Evolutionary conservation across 805 yeast species (phyloP).

Genomic region (Debaryomyces hansenii): DNA sequence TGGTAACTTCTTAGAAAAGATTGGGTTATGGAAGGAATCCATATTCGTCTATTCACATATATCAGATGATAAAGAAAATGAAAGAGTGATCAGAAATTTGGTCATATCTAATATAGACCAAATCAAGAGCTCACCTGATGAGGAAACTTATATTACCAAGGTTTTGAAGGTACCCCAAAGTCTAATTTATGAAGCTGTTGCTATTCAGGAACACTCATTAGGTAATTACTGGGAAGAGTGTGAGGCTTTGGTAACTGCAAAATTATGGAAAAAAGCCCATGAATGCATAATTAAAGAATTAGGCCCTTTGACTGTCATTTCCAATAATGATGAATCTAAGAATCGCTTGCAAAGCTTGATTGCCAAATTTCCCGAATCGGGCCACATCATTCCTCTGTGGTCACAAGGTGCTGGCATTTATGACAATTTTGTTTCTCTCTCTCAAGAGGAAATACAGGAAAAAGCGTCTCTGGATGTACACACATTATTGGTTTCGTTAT

Average conservation of each 20-base stretch:
- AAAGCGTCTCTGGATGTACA: constrained; percentile 4
- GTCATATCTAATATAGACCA: constrained; percentile 33
- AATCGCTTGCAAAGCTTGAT: constrained; percentile 40
- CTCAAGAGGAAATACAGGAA: constrained; percentile 11
- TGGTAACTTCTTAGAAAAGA: constrained; percentile 49
- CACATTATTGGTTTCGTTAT: constrained; percentile 35
- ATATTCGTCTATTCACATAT: constrained; percentile 64
- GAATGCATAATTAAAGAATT: constrained; percentile 50
- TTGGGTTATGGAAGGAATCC: constrained; percentile 57
- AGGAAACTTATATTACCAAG: constrained; percentile 36
- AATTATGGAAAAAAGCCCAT: constrained; percentile 64
- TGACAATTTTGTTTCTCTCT: constrained; percentile 45
- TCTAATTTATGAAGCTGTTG: constrained; percentile 57
- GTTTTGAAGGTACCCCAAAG: constrained; percentile 48
- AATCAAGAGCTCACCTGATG: constrained; percentile 19
- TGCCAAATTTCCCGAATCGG: constrained; percentile 42
- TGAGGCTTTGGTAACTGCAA: constrained; percentile 60
- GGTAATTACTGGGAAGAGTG: constrained; percentile 62
- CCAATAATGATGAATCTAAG: constrained; percentile 37
- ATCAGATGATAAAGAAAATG: constrained; percentile 44
- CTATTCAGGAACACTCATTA: constrained; percentile 49
- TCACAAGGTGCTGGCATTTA: constrained; percentile 59
- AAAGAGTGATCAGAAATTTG: constrained; percentile 37
- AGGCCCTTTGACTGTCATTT: constrained; percentile 71
- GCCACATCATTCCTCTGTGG: constrained; percentile 48